Percentiles rank a stretch among this genome's conserved stretches.
Evolutionary conservation across 805 yeast genomes (phyloP).

Genomic region (Saccharomycopsis sp.): DNA sequence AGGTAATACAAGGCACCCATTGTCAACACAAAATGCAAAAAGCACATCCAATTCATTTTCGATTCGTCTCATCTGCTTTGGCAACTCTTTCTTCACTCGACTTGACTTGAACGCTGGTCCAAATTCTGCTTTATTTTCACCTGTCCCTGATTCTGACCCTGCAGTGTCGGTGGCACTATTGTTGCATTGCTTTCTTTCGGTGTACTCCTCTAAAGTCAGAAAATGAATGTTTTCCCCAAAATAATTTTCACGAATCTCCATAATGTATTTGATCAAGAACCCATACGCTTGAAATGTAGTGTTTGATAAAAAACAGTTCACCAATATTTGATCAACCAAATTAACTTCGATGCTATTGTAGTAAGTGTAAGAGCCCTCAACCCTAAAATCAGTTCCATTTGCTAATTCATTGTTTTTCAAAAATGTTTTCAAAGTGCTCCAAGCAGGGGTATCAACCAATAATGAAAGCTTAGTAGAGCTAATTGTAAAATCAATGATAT

Average conservation of each 20-base stretch:
- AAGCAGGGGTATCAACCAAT: conserved; percentile 72
- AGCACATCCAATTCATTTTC: conserved; percentile 75
- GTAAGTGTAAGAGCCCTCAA: conserved; percentile 62
- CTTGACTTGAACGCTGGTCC: conserved; percentile 6
- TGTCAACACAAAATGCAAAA: conserved; percentile 60
- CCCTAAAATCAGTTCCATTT: conserved; percentile 49
- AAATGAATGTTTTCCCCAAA: conserved; percentile 84
- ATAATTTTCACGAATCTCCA: conserved; percentile 77
- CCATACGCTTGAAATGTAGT: conserved; percentile 75
- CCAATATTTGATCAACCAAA: conserved; percentile 59
- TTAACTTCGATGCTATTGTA: conserved; percentile 52
- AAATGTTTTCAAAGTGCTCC: conserved; percentile 83
- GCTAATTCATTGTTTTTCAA: conserved; percentile 60
- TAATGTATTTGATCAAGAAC: conserved; percentile 63
- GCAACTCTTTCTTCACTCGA: conserved; percentile 18
- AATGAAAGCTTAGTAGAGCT: conserved; percentile 55
- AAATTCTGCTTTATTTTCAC: conserved; percentile 5
- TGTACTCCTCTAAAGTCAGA: conserved; percentile 79
- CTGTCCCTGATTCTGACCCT: conserved; percentile 11
- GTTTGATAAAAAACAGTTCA: conserved; percentile 59
- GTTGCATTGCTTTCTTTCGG: conserved; percentile 31
- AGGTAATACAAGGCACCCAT: conserved; percentile 72
- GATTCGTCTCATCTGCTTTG: conserved; percentile 34
- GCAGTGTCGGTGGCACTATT: conserved; percentile 8
- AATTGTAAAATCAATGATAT: conserved; percentile 44